Conservation (phyloP, 805 yeast genomes). For the Lipomyces chichibuensis region DNA sequence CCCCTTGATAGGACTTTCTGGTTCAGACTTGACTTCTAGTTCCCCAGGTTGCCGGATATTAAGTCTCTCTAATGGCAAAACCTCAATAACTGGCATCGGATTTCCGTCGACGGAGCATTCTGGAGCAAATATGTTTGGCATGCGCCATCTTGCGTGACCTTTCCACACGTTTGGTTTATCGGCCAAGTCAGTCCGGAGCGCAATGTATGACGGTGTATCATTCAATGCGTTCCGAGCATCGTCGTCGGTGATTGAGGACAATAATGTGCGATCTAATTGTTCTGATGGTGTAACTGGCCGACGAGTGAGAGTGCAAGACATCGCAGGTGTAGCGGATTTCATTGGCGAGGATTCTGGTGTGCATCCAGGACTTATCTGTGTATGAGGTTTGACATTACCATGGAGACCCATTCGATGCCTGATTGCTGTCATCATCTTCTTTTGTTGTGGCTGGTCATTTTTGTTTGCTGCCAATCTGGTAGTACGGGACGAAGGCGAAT, state of each 20-base stretch:
- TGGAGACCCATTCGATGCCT: neutral
- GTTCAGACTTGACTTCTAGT: neutral
- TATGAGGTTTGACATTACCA: neutral
- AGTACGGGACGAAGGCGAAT: neutral
- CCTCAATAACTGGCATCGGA: neutral
- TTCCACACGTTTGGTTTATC: constrained; percentile 6
- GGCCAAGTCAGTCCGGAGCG: constrained; percentile 1
- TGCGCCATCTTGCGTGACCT: constrained; percentile 6
- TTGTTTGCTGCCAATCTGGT: neutral
- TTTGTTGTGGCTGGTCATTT: neutral
- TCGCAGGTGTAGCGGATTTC: neutral
- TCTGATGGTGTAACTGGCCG: neutral
- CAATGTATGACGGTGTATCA: constrained; percentile 10
- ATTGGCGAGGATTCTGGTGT: neutral
- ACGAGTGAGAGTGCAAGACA: neutral
- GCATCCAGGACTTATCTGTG: neutral
- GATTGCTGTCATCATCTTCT: neutral
- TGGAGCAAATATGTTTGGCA: constrained; percentile 8
- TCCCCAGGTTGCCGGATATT: constrained; percentile 10
- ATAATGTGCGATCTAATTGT: neutral
- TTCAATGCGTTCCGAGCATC: constrained; percentile 5
- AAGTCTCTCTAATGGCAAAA: constrained; percentile 8
- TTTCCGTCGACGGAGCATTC: neutral
- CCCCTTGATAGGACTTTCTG: constrained; percentile 9
- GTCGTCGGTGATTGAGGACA: constrained; percentile 11